A percentile compares a stretch with the other conserved stretches of the same genome.
Evolutionary conservation across 2,329 filamentous ascomycete species (phyloP).

Genomic region (Phyllosticta citribraziliensis): DNA sequence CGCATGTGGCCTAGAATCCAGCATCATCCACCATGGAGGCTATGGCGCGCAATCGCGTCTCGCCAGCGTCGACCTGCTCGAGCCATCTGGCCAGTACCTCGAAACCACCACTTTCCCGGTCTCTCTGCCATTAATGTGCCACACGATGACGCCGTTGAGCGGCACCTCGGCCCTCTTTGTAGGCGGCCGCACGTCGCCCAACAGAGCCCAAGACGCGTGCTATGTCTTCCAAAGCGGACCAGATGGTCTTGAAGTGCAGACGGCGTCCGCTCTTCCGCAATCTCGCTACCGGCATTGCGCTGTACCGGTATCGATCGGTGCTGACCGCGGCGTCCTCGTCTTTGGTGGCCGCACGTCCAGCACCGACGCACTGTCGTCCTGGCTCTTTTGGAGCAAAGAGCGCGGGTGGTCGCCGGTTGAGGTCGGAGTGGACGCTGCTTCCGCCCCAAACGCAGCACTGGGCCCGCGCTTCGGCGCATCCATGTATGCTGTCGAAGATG

Average conservation of each 20-base stretch:
- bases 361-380: slow-evolving; percentile 22
- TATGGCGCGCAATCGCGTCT: slow-evolving; percentile 40
- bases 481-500: slow-evolving; percentile 35
- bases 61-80: slow-evolving; percentile 31
- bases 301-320: slow-evolving; percentile 36
- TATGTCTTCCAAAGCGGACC: slow-evolving; percentile 46
- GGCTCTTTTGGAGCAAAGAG: slow-evolving; percentile 36
- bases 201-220: slow-evolving; percentile 58
- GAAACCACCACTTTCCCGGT: slow-evolving; percentile 4
- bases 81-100: neutral
- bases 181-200: slow-evolving; percentile 72
- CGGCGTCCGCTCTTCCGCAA: slow-evolving; percentile 52
- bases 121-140: slow-evolving; percentile 51
- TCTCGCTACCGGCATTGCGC: slow-evolving; percentile 68
- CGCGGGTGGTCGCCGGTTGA: slow-evolving; percentile 43
- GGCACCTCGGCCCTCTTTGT: slow-evolving; percentile 52
- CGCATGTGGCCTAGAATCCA: slow-evolving; percentile 21
- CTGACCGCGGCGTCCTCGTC: slow-evolving; percentile 33
- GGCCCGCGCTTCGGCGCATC: slow-evolving; percentile 47
- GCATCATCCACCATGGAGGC: slow-evolving; percentile 35
- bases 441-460: slow-evolving; percentile 23
- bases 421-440: slow-evolving; percentile 16
- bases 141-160: slow-evolving; percentile 60
- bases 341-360: slow-evolving; percentile 32
- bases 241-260: slow-evolving; percentile 28